Evolutionary conservation across 148 eudicot genomes (phyloP).

Genomic region (Pharnaceum exiguum): DNA sequence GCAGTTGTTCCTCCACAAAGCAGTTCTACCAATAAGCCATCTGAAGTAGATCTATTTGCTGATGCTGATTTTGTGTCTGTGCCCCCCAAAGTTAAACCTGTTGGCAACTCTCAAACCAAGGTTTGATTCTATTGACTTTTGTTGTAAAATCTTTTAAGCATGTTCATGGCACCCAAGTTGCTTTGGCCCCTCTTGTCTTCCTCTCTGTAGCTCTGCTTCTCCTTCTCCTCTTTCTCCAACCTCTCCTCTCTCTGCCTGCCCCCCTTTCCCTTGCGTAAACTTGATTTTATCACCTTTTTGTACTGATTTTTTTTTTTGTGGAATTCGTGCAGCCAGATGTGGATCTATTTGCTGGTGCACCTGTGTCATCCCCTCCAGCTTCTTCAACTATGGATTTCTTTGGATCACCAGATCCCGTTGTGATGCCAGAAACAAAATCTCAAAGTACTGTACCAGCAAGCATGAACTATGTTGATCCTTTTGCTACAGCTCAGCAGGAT

Average conservation of each 20-base stretch:
- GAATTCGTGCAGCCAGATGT: constrained; percentile 43
- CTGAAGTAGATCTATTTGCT: constrained; percentile 89
- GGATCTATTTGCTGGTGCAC: constrained; percentile 69
- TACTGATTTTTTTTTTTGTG: not conserved
- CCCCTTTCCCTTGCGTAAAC: not conserved
- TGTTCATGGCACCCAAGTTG: no score
- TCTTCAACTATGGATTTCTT: constrained; percentile 69
- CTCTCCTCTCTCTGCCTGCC: not conserved
- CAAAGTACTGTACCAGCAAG: constrained; percentile 31
- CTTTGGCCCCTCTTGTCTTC: no score
- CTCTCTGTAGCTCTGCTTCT: no score
- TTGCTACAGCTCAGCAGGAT: constrained; percentile 78
- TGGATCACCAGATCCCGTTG: constrained; percentile 50
- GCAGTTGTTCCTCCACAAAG: constrained; percentile 41
- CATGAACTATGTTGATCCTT: constrained; percentile 60
- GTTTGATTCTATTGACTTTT: constrained; percentile 28
- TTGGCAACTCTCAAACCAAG: constrained; percentile 43
- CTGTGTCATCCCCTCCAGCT: constrained; percentile 44
- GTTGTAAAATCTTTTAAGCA: not conserved
- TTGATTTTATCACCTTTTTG: not conserved
- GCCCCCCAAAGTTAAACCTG: constrained; percentile 38
- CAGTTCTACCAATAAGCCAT: constrained; percentile 28
- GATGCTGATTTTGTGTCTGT: constrained; percentile 97
- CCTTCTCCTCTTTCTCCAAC: no score
- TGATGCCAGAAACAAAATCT: constrained; percentile 40